phyloP scores from a whole-genome alignment of 768 basidiomycete species.

The Suillus decipiens region DNA sequence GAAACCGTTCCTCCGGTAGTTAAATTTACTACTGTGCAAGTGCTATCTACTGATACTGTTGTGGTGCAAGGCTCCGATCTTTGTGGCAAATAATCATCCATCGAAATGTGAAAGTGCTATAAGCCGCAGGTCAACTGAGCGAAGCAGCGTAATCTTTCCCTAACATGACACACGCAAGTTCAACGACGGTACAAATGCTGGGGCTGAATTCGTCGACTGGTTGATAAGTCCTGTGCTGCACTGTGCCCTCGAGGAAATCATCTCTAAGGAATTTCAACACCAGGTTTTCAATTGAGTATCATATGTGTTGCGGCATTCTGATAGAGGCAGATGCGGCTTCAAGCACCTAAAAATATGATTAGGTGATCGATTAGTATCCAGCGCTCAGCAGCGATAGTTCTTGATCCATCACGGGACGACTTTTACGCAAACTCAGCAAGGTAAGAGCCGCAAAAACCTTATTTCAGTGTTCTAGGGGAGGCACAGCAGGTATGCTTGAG shows the following conservation, averaged over 20 bases:
- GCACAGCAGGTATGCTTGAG: background rate
- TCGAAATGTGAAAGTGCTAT: background rate
- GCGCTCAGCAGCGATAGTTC: background rate
- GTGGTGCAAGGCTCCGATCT: background rate
- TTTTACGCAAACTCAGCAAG: background rate
- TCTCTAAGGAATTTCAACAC: background rate
- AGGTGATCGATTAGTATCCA: background rate
- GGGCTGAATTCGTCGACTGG: background rate
- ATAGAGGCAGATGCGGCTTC: background rate
- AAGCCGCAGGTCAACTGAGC: background rate
- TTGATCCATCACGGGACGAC: background rate
- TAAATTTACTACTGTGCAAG: background rate
- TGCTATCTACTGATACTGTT: background rate
- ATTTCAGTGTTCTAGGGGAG: background rate
- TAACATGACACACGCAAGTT: background rate
- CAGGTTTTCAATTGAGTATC: background rate
- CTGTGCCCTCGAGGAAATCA: background rate
- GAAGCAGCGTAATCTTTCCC: background rate
- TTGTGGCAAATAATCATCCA: background rate
- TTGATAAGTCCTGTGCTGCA: background rate
- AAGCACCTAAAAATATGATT: background rate
- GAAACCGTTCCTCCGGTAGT: background rate
- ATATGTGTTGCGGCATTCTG: background rate
- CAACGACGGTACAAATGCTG: background rate
- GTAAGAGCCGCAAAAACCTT: background rate